phyloP scores from a whole-genome alignment of 129 eudicot species.

The Flaveria trinervia region DNA sequence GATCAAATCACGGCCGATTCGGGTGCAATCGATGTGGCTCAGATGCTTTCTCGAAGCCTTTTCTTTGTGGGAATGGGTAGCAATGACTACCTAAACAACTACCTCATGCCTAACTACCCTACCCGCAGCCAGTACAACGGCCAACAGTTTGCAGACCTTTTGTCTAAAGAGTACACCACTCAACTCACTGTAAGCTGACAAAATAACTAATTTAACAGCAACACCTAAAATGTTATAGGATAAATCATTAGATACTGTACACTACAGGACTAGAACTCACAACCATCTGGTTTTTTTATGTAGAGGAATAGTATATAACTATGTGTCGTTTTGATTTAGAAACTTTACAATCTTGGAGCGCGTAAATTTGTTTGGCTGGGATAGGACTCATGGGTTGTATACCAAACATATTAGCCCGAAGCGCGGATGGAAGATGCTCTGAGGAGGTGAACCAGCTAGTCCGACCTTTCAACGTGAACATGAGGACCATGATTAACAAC shows the following conservation, averaged over 20 bases:
- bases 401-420: conserved; percentile 81
- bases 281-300: not conserved
- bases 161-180: conserved; percentile 63
- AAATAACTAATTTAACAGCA: too few relatives aligned
- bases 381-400: conserved; percentile 90
- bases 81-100: conserved; percentile 96
- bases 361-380: conserved; percentile 78
- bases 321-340: conserved; percentile 40
- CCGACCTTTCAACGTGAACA: conserved; percentile 67
- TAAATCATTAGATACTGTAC: too few relatives aligned
- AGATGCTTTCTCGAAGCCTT: conserved; percentile 51
- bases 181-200: conserved; percentile 65
- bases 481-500: conserved; percentile 64
- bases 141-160: conserved; percentile 68
- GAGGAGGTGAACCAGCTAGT: conserved; percentile 73
- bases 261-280: too few relatives aligned
- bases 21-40: conserved; percentile 53
- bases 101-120: conserved; percentile 87
- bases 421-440: conserved; percentile 51
- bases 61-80: conserved; percentile 99
- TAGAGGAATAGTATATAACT: not conserved
- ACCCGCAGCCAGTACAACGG: conserved; percentile 66
- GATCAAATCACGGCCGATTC: conserved; percentile 58
- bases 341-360: conserved; percentile 86
- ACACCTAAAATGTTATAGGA: too few relatives aligned